Conservation (phyloP, 305 asterid species). For the Plantago coronopus region DNA sequence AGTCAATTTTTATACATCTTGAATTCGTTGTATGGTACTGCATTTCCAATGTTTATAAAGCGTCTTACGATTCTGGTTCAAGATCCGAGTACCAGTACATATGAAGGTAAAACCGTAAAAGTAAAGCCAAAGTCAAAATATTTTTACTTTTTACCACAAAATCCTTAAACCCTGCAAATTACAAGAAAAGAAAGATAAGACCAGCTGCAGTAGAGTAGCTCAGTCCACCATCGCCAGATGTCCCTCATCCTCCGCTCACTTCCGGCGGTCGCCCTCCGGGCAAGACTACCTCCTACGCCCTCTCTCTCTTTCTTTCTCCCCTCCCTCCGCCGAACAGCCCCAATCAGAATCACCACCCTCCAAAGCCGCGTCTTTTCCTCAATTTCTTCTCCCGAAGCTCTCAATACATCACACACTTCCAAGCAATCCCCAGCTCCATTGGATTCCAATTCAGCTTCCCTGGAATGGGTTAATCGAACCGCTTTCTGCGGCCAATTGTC, state of each 20-base stretch:
- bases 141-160: background rate
- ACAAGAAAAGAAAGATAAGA: constrained; percentile 23
- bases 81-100: no score
- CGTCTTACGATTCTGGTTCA: no score
- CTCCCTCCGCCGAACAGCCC: constrained; percentile 30
- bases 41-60: no score
- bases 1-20: no score
- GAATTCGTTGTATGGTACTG: no score
- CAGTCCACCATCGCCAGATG: constrained; percentile 33
- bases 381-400: constrained; percentile 38
- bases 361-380: constrained; percentile 44
- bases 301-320: constrained; percentile 29
- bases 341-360: constrained; percentile 21
- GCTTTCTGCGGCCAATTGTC: constrained; percentile 71
- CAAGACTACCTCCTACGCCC: constrained; percentile 32
- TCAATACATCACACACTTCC: constrained; percentile 31
- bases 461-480: constrained; percentile 80
- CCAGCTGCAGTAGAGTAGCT: background rate
- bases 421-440: constrained; percentile 29
- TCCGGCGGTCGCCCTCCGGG: constrained; percentile 57
- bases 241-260: constrained; percentile 67
- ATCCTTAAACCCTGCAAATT: constrained; percentile 24
- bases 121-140: no score
- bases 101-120: no score
- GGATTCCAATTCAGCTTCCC: constrained; percentile 33